Base-by-base conservation (phyloP, 306 rosid genomes). In the Fragaria iinumae region DNA sequence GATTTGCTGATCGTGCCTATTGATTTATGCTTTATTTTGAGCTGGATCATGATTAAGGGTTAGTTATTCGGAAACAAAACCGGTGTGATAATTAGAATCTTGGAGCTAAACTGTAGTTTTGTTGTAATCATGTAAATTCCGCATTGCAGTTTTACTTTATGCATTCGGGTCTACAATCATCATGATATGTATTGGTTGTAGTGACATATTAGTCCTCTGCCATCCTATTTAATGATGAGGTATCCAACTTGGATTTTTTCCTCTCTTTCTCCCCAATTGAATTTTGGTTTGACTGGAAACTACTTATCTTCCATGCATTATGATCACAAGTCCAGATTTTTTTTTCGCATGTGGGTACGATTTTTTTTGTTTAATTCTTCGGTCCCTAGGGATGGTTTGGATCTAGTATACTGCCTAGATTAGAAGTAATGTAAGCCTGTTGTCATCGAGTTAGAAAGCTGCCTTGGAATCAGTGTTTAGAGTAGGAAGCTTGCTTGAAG, bases 141-240 rank as follows among this genome's bases (percentile, higher is more conserved):
- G 44, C 56, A 29, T 70, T 62, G 32, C 34, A 9, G 11, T 27
- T 59, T 71, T 23, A 18, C 77, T 73, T 41, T 62, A 44, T 25
- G 44, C 45, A 18, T 55, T 76, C 66, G 41, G 74, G 67, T 55
- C 65, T 43, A 8, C 47, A 70, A 57, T 74, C 36, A 73, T 66
- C 43, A 73, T 66, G 56, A 69, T 43, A 39, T 4, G 55, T 16
- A 67, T 56, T 47, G 64, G 56, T 29, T 56, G 23, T 44, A 60
- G 75, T 71, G 74, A 65, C 75, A 70, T 29, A 47, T 76, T 47
- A 76, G 69, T 73, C 68, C 52, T 16, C 39, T 49, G 2, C 14
- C 4, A 1, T 69, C 67, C 50, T 81, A 78, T 74, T 47, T 76
- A 50, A 44, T 53, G 53, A 55, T 72, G 71, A 49, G 5, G 17